phyloP scores from a whole-genome alignment of 2,329 filamentous ascomycete species.

The Stagonosporopsis chrysanthemi region DNA sequence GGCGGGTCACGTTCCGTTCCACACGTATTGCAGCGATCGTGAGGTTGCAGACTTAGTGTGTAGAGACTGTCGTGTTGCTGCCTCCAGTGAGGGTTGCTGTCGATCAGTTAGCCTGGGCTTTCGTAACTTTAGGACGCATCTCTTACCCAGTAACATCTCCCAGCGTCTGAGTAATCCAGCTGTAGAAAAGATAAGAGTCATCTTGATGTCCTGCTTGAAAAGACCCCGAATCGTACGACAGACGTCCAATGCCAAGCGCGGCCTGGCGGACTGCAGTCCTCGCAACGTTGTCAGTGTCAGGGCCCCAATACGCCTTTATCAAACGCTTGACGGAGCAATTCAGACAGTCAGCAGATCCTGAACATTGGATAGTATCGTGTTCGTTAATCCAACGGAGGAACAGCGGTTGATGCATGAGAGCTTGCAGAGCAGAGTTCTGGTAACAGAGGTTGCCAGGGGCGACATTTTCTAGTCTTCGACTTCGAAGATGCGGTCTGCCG shows the following conservation, averaged over 20 bases:
- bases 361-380: background rate
- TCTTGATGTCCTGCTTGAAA: too few relatives aligned
- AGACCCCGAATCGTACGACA: background rate
- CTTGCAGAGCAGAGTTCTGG: background rate
- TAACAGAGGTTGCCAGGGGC: background rate
- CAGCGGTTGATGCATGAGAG: background rate
- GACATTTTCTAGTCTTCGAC: background rate
- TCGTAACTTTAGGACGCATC: background rate
- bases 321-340: background rate
- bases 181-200: too few relatives aligned
- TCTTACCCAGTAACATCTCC: background rate
- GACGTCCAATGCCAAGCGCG: background rate
- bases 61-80: background rate
- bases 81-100: background rate
- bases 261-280: background rate
- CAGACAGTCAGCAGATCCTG: background rate
- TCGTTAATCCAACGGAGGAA: background rate
- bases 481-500: background rate
- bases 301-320: background rate
- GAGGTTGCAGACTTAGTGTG: background rate
- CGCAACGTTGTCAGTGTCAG: background rate
- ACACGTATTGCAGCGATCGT: background rate
- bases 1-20: background rate
- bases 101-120: background rate
- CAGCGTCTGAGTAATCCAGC: background rate